Conservation (phyloP, 768 basidiomycete genomes). For the Hygrocybe punicea region DNA sequence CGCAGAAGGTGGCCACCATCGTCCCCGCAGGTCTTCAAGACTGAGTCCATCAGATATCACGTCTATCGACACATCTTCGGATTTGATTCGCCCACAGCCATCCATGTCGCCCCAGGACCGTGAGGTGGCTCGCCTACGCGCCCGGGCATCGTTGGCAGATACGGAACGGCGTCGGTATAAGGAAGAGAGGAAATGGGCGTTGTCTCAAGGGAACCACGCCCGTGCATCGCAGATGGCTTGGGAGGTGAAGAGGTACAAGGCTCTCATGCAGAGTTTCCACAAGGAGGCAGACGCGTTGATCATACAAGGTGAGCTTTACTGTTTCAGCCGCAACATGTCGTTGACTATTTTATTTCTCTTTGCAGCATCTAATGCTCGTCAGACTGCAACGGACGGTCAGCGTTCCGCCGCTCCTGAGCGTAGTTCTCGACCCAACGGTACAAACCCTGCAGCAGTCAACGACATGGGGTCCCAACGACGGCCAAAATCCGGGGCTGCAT, state of each 20-base stretch:
- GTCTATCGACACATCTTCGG: conserved; percentile 69
- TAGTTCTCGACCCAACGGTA: not conserved
- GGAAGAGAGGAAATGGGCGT: conserved; percentile 86
- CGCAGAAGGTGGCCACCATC: conserved; percentile 30
- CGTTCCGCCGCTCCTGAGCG: not conserved
- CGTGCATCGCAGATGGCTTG: conserved; percentile 77
- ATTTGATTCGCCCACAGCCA: conserved; percentile 55
- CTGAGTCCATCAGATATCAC: conserved; percentile 53
- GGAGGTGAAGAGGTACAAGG: conserved; percentile 78
- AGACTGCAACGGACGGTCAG: not conserved
- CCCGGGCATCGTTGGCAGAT: conserved; percentile 76
- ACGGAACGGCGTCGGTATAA: conserved; percentile 78
- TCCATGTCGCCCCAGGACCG: conserved; percentile 65
- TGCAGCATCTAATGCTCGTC: conserved; percentile 4
- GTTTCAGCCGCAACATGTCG: not conserved
- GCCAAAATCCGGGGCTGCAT: not conserved
- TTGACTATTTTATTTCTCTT: not conserved
- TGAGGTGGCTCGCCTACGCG: conserved; percentile 70
- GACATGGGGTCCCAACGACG: not conserved
- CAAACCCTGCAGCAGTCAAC: not conserved
- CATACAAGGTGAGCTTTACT: conserved; percentile 50
- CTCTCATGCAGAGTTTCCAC: conserved; percentile 76
- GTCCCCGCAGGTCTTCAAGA: not conserved
- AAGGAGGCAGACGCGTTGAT: conserved; percentile 70
- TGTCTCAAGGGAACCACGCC: conserved; percentile 70